phyloP scores from a whole-genome alignment of 805 yeast species.

The Wickerhamomyces chaumierensis region DNA sequence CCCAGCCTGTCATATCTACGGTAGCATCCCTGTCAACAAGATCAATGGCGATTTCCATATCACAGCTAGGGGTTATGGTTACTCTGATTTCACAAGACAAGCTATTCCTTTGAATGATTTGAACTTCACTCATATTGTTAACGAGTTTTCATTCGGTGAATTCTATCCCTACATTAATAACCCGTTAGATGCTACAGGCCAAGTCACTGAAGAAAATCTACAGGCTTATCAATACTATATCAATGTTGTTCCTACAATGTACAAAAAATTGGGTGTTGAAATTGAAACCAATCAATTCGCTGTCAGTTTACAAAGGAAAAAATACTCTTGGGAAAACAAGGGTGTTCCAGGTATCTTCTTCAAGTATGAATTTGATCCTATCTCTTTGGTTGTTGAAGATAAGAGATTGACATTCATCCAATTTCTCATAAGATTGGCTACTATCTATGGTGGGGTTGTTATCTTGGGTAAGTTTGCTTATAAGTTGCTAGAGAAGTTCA shows the following conservation, averaged over 20 bases:
- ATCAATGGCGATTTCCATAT: constrained; percentile 82
- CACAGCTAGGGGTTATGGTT: constrained; percentile 66
- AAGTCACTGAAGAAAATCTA: constrained; percentile 35
- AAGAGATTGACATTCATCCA: constrained; percentile 64
- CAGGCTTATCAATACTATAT: constrained; percentile 55
- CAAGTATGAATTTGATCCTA: constrained; percentile 82
- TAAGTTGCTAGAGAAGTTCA: constrained; percentile 41
- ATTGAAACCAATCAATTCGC: constrained; percentile 85
- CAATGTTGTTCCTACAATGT: constrained; percentile 77
- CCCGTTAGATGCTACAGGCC: constrained; percentile 74
- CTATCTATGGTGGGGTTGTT: constrained; percentile 74
- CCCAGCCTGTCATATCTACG: constrained; percentile 79
- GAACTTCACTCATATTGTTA: constrained; percentile 76
- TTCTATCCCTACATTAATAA: constrained; percentile 79
- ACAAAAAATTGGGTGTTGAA: constrained; percentile 54
- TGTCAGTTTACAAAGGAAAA: constrained; percentile 38
- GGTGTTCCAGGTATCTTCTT: constrained; percentile 70
- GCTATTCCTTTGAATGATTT: constrained; percentile 36
- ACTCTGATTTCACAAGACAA: constrained; percentile 30
- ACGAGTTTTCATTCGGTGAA: constrained; percentile 84
- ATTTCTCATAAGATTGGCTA: constrained; percentile 67
- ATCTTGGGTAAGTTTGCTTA: constrained; percentile 60
- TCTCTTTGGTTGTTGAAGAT: constrained; percentile 59
- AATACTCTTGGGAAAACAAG: constrained; percentile 8
- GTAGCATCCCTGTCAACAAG: constrained; percentile 72